Conservation (phyloP, 768 basidiomycete species). For the Suillus paluster region DNA sequence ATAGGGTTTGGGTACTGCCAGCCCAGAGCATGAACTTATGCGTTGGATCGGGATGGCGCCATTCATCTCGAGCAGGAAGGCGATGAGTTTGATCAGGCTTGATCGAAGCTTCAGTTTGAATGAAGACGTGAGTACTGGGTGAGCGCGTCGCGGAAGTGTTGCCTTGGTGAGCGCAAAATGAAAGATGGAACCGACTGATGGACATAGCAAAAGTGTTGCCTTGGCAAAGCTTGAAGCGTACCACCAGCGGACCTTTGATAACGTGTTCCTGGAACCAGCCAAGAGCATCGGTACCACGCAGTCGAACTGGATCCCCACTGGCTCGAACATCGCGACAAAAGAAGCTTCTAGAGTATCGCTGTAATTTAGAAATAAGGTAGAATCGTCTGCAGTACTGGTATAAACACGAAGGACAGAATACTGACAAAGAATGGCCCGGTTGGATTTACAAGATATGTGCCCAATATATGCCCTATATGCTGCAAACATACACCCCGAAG, state of each 20-base stretch:
- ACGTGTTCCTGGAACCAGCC: background rate
- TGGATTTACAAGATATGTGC: background rate
- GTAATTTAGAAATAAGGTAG: constrained; percentile 15
- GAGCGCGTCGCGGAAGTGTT: constrained; percentile 30
- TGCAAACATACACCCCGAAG: background rate
- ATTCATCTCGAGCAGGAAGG: background rate
- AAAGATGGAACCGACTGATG: constrained; percentile 56
- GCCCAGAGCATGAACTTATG: too few species aligned
- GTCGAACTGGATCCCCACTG: background rate
- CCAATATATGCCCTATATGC: background rate
- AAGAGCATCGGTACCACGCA: background rate
- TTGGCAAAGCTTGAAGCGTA: background rate
- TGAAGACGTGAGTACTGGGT: background rate
- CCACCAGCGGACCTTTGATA: background rate
- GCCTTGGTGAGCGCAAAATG: constrained; percentile 29
- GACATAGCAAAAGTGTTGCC: constrained; percentile 33
- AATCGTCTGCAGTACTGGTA: constrained; percentile 1
- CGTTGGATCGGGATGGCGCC: too few species aligned
- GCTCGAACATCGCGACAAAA: background rate
- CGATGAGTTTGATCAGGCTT: background rate
- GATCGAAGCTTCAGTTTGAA: background rate
- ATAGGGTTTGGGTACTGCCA: too few species aligned
- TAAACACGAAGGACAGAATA: background rate
- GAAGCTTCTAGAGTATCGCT: constrained; percentile 5
- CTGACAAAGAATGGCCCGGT: background rate